These are phyloP conservation scores for Aspergillus brunneoviolaceus DNA, from an alignment of 2,329 filamentous ascomycete genomes.

Conservation along the genomic window DNA sequence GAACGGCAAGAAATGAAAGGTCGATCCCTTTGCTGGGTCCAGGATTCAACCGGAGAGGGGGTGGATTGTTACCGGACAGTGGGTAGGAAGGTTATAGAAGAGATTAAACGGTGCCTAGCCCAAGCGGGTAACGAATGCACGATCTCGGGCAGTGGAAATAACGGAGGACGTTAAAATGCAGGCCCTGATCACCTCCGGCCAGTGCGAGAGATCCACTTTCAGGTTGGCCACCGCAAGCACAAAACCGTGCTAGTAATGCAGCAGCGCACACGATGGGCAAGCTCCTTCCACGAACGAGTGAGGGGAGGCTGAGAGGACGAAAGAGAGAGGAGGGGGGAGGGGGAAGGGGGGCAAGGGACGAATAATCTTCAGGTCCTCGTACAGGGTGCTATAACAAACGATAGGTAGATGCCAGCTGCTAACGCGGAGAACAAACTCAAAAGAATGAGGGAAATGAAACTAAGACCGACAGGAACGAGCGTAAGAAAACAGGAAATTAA, in stretches of 20 bases:
- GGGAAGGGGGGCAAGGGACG: conserved; percentile 7
- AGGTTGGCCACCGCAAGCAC: conserved; percentile 17
- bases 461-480: conserved; percentile 3
- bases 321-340: conserved; percentile 1
- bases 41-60: conserved; percentile 15
- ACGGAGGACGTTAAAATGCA: conserved; percentile 17
- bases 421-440: conserved; percentile 19
- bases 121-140: conserved; percentile 24
- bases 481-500: conserved; percentile 8
- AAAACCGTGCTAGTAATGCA: conserved; percentile 16
- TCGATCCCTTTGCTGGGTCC: conserved; percentile 22
- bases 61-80: conserved; percentile 16
- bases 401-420: conserved; percentile 18
- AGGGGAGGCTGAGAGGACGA: conserved; percentile 8
- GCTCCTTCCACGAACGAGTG: conserved; percentile 9
- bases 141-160: conserved; percentile 31
- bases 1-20: conserved; percentile 18
- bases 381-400: conserved; percentile 17
- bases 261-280: conserved; percentile 15
- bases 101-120: conserved; percentile 24
- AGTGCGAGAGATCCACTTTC: conserved; percentile 20
- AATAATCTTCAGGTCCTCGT: conserved; percentile 15
- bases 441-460: conserved; percentile 3
- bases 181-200: conserved; percentile 18
- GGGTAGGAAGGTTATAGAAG: conserved; percentile 21